Evolutionary conservation across 2,329 filamentous ascomycete genomes (phyloP).

Genomic region (Alternaria novae-zelandiae): DNA sequence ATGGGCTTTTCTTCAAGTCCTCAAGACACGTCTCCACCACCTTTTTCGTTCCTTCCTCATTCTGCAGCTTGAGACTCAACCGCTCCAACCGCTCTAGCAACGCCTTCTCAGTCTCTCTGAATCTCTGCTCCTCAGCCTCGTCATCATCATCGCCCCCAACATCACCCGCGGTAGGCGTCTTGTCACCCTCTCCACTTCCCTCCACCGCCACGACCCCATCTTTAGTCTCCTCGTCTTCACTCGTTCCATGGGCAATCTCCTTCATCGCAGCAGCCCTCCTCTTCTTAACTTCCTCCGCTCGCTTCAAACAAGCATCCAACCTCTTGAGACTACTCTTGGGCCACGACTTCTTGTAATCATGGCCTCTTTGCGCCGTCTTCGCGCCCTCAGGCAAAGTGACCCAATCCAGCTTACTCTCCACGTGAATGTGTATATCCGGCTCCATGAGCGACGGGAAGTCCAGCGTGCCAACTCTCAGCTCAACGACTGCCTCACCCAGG

Average conservation of each 20-base stretch:
- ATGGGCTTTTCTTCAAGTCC: too few relatives aligned
- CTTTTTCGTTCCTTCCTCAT: slow-evolving; percentile 10
- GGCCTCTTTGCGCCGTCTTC: slow-evolving; percentile 16
- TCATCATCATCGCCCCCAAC: slow-evolving; percentile 26
- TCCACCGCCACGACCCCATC: slow-evolving; percentile 4
- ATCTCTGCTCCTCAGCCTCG: slow-evolving; percentile 38
- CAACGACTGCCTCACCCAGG: slow-evolving; percentile 9
- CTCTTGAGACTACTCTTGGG: slow-evolving; percentile 38
- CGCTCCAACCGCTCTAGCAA: slow-evolving; percentile 39
- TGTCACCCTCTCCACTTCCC: slow-evolving; percentile 28
- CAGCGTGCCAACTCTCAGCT: slow-evolving; percentile 33
- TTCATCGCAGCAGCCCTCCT: neutral
- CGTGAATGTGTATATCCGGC: slow-evolving; percentile 38
- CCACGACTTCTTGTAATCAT: slow-evolving; percentile 25
- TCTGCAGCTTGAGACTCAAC: slow-evolving; percentile 33
- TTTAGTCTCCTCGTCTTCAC: neutral
- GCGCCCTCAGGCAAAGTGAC: slow-evolving; percentile 32
- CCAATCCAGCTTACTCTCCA: slow-evolving; percentile 41
- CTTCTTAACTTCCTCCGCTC: slow-evolving; percentile 9
- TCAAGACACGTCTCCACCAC: neutral
- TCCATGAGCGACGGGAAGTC: slow-evolving; percentile 39
- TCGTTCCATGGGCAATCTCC: neutral
- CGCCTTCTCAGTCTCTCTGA: slow-evolving; percentile 33
- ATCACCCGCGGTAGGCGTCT: slow-evolving; percentile 38
- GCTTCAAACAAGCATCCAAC: slow-evolving; percentile 21